A percentile compares a stretch with the other conserved stretches of the same genome.
These are phyloP conservation scores for Coprinellus micaceus DNA, from an alignment of 768 basidiomycete species.

Conservation along the genomic window DNA sequence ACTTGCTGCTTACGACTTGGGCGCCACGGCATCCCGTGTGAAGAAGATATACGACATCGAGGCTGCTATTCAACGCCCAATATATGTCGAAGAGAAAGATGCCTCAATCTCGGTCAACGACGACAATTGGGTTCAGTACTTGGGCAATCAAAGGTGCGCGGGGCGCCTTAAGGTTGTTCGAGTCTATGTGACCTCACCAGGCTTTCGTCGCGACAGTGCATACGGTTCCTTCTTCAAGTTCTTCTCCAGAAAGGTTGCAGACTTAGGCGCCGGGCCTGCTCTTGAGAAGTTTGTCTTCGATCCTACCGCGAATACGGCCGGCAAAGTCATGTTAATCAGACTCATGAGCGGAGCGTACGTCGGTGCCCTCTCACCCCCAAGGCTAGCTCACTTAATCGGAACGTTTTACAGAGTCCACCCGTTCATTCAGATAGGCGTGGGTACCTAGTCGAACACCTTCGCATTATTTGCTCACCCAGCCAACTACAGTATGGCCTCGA, in stretches of 20 bases:
- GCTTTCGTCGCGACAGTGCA: slow-evolving; percentile 24
- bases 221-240: slow-evolving; percentile 36
- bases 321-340: slow-evolving; percentile 32
- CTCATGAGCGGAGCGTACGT: slow-evolving; percentile 35
- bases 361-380: not conserved
- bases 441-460: slow-evolving; percentile 15
- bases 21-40: slow-evolving; percentile 42
- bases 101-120: slow-evolving; percentile 33
- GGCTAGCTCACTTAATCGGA: not conserved
- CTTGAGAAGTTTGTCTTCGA: slow-evolving; percentile 50
- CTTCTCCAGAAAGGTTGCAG: slow-evolving; percentile 37
- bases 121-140: slow-evolving; percentile 46
- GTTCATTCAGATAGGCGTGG: slow-evolving; percentile 54
- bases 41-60: slow-evolving; percentile 48
- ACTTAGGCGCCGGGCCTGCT: slow-evolving; percentile 33
- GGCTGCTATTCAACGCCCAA: slow-evolving; percentile 34
- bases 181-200: not conserved
- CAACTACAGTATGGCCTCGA: slow-evolving; percentile 47
- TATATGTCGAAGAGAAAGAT: slow-evolving; percentile 33
- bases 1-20: slow-evolving; percentile 54
- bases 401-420: slow-evolving; percentile 43
- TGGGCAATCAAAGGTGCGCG: slow-evolving; percentile 46
- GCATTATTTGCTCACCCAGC: not conserved
- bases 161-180: not conserved
- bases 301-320: slow-evolving; percentile 29